Percentiles rank a stretch among this genome's conserved stretches.
Conservation (phyloP, 2,329 filamentous ascomycete species). For the Fusarium tuaranense region DNA sequence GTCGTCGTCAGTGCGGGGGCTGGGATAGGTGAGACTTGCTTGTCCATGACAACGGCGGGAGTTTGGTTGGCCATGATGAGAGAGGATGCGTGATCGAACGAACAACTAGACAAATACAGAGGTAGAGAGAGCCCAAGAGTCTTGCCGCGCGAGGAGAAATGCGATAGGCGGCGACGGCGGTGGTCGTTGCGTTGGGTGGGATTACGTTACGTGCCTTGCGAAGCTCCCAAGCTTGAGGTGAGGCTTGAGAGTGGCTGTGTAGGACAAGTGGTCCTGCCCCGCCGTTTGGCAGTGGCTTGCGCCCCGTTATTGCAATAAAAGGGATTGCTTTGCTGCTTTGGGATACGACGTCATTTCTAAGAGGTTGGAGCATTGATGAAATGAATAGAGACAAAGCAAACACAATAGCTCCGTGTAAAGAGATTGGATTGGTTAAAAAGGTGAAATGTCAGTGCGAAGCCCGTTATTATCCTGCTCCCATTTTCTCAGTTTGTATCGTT, state of each 20-base stretch:
- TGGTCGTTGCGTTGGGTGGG: constrained; percentile 42
- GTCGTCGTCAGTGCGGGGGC: constrained; percentile 42
- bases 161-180: constrained; percentile 37
- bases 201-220: constrained; percentile 46
- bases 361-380: neutral
- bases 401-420: neutral
- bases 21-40: constrained; percentile 75
- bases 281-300: constrained; percentile 28
- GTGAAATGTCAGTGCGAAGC: neutral
- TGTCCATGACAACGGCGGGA: constrained; percentile 99
- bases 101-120: constrained; percentile 29
- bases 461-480: neutral
- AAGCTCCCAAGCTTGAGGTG: constrained; percentile 41
- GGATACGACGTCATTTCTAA: constrained; percentile 3
- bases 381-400: neutral
- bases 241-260: constrained; percentile 40
- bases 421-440: neutral
- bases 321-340: neutral
- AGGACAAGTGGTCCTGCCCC: constrained; percentile 32
- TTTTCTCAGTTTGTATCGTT: neutral
- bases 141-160: constrained; percentile 29
- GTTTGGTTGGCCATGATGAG: constrained; percentile 92
- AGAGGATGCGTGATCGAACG: constrained; percentile 36
- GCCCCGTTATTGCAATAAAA: constrained; percentile 23
- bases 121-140: constrained; percentile 17